Conservation (phyloP, 2,329 filamentous ascomycete genomes). For the Aspergillus bombycis region DNA sequence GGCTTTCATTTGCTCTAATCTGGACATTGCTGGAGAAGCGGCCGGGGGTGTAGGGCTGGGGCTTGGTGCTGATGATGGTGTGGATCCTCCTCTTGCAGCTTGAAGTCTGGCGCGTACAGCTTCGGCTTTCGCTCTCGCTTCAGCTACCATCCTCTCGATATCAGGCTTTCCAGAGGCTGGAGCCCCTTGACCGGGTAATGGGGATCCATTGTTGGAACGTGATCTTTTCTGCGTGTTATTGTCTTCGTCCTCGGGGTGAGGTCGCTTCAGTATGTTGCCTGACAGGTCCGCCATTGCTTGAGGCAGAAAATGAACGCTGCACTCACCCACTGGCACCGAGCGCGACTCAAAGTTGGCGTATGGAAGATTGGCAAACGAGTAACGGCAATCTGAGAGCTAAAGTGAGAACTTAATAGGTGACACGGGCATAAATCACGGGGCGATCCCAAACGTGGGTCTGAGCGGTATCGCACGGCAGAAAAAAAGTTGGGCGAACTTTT, state of each 20-base stretch:
- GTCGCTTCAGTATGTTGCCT: slow-evolving; percentile 51
- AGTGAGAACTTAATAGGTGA: background rate
- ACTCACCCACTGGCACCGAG: slow-evolving; percentile 18
- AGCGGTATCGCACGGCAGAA: slow-evolving; percentile 43
- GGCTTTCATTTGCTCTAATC: slow-evolving; percentile 77
- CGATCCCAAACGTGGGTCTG: slow-evolving; percentile 19
- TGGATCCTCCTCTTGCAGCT: slow-evolving; percentile 37
- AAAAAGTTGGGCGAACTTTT: slow-evolving; percentile 41
- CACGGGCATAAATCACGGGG: slow-evolving; percentile 13
- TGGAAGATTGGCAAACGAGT: background rate
- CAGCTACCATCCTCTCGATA: slow-evolving; percentile 52
- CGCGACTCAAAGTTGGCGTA: slow-evolving; percentile 7
- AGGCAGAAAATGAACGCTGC: slow-evolving; percentile 6
- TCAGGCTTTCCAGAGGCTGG: slow-evolving; percentile 43
- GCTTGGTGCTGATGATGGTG: slow-evolving; percentile 37
- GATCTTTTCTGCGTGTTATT: slow-evolving; percentile 50
- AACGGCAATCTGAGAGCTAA: background rate
- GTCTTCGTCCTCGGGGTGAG: slow-evolving; percentile 52
- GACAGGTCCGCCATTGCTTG: slow-evolving; percentile 46
- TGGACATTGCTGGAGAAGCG: slow-evolving; percentile 57
- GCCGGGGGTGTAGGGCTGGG: slow-evolving; percentile 38
- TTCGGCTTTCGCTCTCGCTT: slow-evolving; percentile 52
- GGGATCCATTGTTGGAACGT: slow-evolving; percentile 55
- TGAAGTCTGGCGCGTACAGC: slow-evolving; percentile 52
- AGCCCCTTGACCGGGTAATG: slow-evolving; percentile 43